These are phyloP conservation scores for Datisca glomerata DNA, from an alignment of 306 rosid species.

Conservation along the genomic window DNA sequence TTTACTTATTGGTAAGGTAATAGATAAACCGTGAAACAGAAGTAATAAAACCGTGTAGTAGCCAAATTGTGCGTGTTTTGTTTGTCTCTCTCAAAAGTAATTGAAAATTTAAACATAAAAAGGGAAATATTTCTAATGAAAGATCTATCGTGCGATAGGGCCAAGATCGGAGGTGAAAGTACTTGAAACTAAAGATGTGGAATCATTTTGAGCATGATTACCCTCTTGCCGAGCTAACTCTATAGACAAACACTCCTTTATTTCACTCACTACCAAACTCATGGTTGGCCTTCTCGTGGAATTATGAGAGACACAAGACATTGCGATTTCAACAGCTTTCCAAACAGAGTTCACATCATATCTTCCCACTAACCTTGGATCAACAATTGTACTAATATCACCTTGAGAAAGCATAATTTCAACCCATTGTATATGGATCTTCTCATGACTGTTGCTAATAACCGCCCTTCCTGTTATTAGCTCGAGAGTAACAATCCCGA, in stretches of 20 bases:
- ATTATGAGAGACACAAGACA: neutral
- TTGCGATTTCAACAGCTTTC: conserved; percentile 11
- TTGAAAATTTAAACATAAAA: too few species aligned
- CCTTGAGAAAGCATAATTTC: conserved; percentile 8
- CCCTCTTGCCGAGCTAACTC: neutral
- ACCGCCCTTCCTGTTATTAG: conserved; percentile 11
- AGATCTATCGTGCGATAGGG: too few species aligned
- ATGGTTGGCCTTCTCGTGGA: conserved; percentile 9
- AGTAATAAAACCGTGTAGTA: too few species aligned
- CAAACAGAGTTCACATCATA: conserved; percentile 1
- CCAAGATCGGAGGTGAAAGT: too few species aligned
- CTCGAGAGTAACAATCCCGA: conserved; percentile 7
- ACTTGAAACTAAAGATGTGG: too few species aligned
- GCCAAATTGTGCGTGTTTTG: too few species aligned
- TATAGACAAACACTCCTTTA: conserved; percentile 10
- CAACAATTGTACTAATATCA: conserved; percentile 4
- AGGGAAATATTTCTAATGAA: too few species aligned
- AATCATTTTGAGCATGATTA: conserved; percentile 3
- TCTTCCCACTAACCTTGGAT: conserved; percentile 2
- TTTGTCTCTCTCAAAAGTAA: too few species aligned
- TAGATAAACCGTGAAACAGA: too few species aligned
- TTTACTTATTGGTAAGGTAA: too few species aligned
- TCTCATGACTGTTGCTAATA: conserved; percentile 4
- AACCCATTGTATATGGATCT: conserved; percentile 12
- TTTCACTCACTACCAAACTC: conserved; percentile 8